These are phyloP conservation scores for Begonia loranthoides DNA, from an alignment of 306 rosid species.

Conservation along the genomic window DNA sequence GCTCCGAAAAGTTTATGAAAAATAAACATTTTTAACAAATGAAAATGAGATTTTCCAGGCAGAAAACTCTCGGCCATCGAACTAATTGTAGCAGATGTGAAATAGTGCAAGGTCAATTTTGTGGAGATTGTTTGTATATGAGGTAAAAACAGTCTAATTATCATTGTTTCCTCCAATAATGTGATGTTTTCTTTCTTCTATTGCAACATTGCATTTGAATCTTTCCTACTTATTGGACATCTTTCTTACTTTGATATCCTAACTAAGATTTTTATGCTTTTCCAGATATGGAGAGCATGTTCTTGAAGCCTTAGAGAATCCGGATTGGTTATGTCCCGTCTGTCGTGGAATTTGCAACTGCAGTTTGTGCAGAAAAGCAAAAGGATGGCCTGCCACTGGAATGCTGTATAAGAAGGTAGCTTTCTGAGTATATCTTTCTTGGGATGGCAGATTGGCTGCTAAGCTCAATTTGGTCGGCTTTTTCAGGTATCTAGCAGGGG, in stretches of 20 bases:
- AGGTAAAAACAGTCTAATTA: constrained; percentile 34
- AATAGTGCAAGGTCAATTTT: constrained; percentile 77
- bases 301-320: constrained; percentile 59
- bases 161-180: constrained; percentile 1
- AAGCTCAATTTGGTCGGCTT: constrained; percentile 8
- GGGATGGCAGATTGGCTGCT: constrained; percentile 1
- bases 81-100: constrained; percentile 64
- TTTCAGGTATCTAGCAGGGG: constrained; percentile 53
- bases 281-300: constrained; percentile 91
- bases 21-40: constrained; percentile 8
- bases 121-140: constrained; percentile 97
- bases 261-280: not conserved
- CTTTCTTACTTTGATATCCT: not conserved
- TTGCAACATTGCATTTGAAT: not conserved
- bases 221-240: not conserved
- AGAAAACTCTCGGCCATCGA: constrained; percentile 77
- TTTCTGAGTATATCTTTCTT: constrained; percentile 1
- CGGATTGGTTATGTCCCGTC: constrained; percentile 64
- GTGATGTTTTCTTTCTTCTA: not conserved
- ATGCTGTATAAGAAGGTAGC: constrained; percentile 60
- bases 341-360: constrained; percentile 99
- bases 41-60: constrained; percentile 42
- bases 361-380: constrained; percentile 79
- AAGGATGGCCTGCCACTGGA: constrained; percentile 93
- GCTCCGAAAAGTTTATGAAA: too few species aligned